These are phyloP conservation scores for Mycena pura DNA, from an alignment of 768 basidiomycete genomes.

Conservation along the genomic window DNA sequence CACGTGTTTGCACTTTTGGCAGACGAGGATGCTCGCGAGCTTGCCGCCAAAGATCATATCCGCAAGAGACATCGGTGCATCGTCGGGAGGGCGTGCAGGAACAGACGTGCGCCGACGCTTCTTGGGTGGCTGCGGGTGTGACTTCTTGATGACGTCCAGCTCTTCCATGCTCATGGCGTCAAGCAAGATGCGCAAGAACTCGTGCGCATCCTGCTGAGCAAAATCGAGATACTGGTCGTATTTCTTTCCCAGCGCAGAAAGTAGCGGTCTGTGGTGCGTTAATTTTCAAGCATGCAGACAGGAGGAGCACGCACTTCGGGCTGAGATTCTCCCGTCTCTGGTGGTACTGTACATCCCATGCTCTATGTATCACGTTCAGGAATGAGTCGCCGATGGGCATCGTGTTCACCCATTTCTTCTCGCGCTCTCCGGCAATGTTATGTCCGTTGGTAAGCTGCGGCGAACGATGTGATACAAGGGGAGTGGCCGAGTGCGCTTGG, in stretches of 20 bases:
- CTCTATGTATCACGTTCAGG: constrained; percentile 60
- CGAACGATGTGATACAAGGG: constrained; percentile 57
- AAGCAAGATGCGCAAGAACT: constrained; percentile 86
- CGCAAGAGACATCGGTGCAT: constrained; percentile 71
- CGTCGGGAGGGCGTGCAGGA: constrained; percentile 39
- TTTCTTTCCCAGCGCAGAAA: constrained; percentile 77
- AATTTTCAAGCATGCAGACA: not conserved
- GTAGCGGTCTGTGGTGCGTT: constrained; percentile 54
- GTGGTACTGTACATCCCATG: constrained; percentile 67
- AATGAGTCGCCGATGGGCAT: constrained; percentile 80
- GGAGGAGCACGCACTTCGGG: constrained; percentile 61
- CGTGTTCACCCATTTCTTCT: constrained; percentile 58
- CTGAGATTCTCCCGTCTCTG: constrained; percentile 61
- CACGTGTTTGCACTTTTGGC: constrained; percentile 92
- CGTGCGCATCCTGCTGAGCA: constrained; percentile 95
- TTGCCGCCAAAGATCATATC: constrained; percentile 93
- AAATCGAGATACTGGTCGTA: constrained; percentile 96
- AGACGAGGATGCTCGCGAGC: constrained; percentile 90
- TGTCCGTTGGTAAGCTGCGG: constrained; percentile 77
- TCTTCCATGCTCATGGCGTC: constrained; percentile 97
- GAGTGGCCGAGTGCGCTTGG: constrained; percentile 47
- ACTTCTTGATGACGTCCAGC: constrained; percentile 85
- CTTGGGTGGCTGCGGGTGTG: constrained; percentile 58
- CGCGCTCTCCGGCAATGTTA: constrained; percentile 55
- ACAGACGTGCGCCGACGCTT: constrained; percentile 42